These are phyloP conservation scores for Ceratobasidium sp. DNA, from an alignment of 1,284 basidiomycete genomes.

Conservation along the genomic window DNA sequence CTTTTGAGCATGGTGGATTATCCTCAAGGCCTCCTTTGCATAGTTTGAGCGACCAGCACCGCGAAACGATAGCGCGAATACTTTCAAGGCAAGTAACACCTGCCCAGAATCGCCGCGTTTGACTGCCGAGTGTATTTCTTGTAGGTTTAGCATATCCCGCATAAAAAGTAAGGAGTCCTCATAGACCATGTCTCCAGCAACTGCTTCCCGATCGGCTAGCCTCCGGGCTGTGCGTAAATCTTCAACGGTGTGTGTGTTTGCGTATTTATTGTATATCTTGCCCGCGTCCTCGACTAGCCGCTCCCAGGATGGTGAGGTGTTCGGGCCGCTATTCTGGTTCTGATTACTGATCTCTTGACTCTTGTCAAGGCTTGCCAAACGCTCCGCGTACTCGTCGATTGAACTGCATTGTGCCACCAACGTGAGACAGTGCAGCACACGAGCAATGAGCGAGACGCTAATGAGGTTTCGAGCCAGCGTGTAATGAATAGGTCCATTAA, in stretches of 20 bases:
- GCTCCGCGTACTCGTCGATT: too few species aligned
- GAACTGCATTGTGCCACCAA: too few species aligned
- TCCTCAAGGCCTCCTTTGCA: neutral
- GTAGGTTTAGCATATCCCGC: conserved; percentile 8
- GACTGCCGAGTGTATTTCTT: neutral
- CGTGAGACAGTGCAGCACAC: conserved; percentile 58
- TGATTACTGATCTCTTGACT: too few species aligned
- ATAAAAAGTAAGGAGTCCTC: neutral
- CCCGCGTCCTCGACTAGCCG: too few species aligned
- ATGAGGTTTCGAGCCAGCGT: conserved; percentile 57
- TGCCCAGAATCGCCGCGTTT: neutral
- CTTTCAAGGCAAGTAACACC: conserved; percentile 42
- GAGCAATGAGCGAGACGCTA: conserved; percentile 58
- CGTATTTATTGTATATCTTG: too few species aligned
- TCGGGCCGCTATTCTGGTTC: too few species aligned
- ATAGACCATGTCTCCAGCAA: conserved; percentile 9
- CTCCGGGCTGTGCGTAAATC: neutral
- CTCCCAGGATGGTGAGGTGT: too few species aligned
- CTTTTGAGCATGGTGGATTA: neutral
- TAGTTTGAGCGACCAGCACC: neutral
- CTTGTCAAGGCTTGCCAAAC: too few species aligned
- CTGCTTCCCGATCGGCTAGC: neutral
- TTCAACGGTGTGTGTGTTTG: neutral
- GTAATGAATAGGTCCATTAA: conserved; percentile 55
- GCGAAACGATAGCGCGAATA: neutral